Conservation (phyloP, 805 yeast genomes). For the Komagataella phaffii region DNA sequence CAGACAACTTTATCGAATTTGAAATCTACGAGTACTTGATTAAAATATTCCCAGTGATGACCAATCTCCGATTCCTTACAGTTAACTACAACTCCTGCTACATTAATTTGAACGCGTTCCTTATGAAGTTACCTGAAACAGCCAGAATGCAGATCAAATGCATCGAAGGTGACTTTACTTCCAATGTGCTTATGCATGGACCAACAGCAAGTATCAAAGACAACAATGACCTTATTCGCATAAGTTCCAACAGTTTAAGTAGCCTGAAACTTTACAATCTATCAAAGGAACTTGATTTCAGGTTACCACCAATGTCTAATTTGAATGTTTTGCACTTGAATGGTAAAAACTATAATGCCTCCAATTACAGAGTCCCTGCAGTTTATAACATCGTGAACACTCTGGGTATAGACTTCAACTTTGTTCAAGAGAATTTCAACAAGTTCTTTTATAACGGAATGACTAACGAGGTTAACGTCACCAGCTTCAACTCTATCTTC, state of each 20-base stretch:
- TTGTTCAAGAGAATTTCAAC: slow-evolving; percentile 8
- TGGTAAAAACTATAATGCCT: not conserved
- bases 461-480: slow-evolving; percentile 5
- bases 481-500: slow-evolving; percentile 5
- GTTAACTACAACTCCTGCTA: slow-evolving; percentile 11
- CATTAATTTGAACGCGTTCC: slow-evolving; percentile 6
- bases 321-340: not conserved
- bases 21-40: slow-evolving; percentile 8
- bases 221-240: not conserved
- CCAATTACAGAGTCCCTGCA: slow-evolving; percentile 5
- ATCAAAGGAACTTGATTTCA: slow-evolving; percentile 3
- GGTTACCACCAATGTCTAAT: slow-evolving; percentile 3
- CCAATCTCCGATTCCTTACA: slow-evolving; percentile 7
- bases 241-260: not conserved
- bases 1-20: slow-evolving; percentile 12
- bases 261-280: not conserved
- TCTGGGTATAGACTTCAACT: slow-evolving; percentile 8
- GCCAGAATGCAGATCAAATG: slow-evolving; percentile 1
- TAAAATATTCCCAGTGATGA: slow-evolving; percentile 4
- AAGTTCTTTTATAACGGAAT: slow-evolving; percentile 8
- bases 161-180: slow-evolving; percentile 7
- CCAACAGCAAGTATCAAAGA: slow-evolving; percentile 1
- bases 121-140: slow-evolving; percentile 1
- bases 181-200: not conserved
- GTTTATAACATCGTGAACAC: slow-evolving; percentile 5